Evolutionary conservation across 768 basidiomycete genomes (phyloP).

Genomic region (Goffeauzyma gilvescens): DNA sequence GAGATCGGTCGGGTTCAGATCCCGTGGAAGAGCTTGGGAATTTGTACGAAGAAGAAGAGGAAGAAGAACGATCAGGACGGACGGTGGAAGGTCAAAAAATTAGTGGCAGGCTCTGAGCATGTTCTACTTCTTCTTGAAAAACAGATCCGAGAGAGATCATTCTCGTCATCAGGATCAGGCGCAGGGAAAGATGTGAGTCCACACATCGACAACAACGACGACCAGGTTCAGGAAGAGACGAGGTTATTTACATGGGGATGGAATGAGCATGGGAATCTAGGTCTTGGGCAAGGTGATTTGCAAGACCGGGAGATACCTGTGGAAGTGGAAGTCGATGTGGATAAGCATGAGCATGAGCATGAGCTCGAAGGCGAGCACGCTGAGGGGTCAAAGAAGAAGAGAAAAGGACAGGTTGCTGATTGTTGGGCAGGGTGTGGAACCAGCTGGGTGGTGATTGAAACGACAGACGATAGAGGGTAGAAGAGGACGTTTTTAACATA

Average conservation of each 20-base stretch:
- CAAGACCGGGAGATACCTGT: conserved; percentile 40
- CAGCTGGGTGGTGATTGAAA: conserved; percentile 36
- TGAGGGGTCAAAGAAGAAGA: conserved; percentile 9
- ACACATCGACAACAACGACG: too few species aligned
- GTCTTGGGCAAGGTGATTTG: conserved; percentile 42
- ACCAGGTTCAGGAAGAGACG: conserved; percentile 2
- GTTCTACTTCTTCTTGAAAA: too few species aligned
- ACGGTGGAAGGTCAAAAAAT: too few species aligned
- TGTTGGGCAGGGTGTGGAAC: conserved; percentile 42
- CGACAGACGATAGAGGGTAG: not conserved
- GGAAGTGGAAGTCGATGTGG: conserved; percentile 2
- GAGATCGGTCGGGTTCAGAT: not conserved
- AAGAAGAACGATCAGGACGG: too few species aligned
- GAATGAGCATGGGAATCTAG: conserved; percentile 96
- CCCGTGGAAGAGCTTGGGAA: not conserved
- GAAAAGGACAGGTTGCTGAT: conserved; percentile 8
- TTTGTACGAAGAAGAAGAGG: conserved; percentile 2
- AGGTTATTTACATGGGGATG: conserved; percentile 82
- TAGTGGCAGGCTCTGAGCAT: conserved; percentile 77
- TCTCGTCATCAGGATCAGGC: too few species aligned
- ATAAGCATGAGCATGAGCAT: too few species aligned
- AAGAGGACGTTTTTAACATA: not conserved
- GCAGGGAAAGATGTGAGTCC: too few species aligned
- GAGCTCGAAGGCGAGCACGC: too few species aligned
- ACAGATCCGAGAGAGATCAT: too few species aligned